phyloP scores from a whole-genome alignment of 1,284 basidiomycete species.

The Ustilago vetiveriae region DNA sequence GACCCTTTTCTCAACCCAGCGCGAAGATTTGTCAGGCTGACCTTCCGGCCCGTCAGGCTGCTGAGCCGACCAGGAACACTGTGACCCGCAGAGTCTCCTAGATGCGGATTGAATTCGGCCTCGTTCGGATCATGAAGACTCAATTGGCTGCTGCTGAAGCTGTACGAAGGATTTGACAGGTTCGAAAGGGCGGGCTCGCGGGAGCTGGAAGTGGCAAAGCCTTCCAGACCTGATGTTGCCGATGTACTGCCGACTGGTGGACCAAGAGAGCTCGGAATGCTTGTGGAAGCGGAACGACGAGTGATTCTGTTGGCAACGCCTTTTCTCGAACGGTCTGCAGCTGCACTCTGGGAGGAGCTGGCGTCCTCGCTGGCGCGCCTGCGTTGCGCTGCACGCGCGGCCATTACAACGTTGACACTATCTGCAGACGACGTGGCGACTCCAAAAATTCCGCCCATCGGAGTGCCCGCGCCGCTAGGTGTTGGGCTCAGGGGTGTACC shows the following conservation, averaged over 20 bases:
- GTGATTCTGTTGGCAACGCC: constrained; percentile 12
- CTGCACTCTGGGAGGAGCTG: not conserved
- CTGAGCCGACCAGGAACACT: constrained; percentile 34
- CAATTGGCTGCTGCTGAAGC: not conserved
- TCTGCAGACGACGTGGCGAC: constrained; percentile 12
- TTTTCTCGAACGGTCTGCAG: not conserved
- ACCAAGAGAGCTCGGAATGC: constrained; percentile 5
- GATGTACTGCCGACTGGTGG: not conserved
- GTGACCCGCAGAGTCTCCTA: constrained; percentile 1
- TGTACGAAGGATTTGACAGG: not conserved
- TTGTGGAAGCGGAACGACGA: constrained; percentile 6
- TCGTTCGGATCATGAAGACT: not conserved
- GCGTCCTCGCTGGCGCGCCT: constrained; percentile 26
- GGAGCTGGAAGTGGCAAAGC: not conserved
- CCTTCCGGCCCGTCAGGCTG: constrained; percentile 34
- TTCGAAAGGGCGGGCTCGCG: not conserved
- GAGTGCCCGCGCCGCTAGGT: constrained; percentile 19
- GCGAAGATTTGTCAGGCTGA: constrained; percentile 25
- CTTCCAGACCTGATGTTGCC: not conserved
- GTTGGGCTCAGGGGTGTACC: constrained; percentile 22
- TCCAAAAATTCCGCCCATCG: constrained; percentile 26
- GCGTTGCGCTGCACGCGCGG: constrained; percentile 26
- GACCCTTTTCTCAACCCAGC: constrained; percentile 19
- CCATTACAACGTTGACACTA: constrained; percentile 11
- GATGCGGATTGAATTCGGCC: not conserved